phyloP scores from a whole-genome alignment of 495 filamentous ascomycete genomes.

The Aspergillus indologenus region DNA sequence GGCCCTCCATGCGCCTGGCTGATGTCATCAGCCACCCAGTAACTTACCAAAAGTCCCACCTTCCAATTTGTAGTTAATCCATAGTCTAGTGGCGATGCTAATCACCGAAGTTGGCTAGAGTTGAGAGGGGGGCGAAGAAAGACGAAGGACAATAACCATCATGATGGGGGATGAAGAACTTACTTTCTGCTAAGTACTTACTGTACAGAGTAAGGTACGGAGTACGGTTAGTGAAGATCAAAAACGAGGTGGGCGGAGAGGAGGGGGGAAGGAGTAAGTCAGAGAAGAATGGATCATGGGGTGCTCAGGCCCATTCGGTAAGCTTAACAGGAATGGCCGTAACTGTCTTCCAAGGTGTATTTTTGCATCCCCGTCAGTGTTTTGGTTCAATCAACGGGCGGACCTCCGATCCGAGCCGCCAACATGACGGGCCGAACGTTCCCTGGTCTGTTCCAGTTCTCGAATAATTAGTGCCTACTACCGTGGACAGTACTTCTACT shows the following conservation, averaged over 20 bases:
- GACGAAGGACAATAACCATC: no score
- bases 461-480: no score
- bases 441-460: not conserved
- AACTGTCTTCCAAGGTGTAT: not conserved
- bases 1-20: not conserved
- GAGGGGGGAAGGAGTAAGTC: no score
- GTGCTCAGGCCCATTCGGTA: not conserved
- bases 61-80: no score
- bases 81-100: not conserved
- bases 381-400: conserved; percentile 5
- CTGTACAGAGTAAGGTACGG: no score
- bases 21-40: conserved; percentile 5
- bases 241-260: no score
- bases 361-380: conserved; percentile 4
- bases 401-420: conserved; percentile 8
- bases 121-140: no score
- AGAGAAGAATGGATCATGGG: no score
- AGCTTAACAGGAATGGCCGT: not conserved
- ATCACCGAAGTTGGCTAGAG: not conserved
- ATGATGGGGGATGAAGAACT: not conserved
- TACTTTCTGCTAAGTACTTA: not conserved
- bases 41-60: not conserved
- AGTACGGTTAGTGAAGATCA: not conserved
- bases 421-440: conserved; percentile 7
- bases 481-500: no score